Evolutionary conservation across 2,329 filamentous ascomycete species (phyloP).

Genomic region (Aspergillus sp.): DNA sequence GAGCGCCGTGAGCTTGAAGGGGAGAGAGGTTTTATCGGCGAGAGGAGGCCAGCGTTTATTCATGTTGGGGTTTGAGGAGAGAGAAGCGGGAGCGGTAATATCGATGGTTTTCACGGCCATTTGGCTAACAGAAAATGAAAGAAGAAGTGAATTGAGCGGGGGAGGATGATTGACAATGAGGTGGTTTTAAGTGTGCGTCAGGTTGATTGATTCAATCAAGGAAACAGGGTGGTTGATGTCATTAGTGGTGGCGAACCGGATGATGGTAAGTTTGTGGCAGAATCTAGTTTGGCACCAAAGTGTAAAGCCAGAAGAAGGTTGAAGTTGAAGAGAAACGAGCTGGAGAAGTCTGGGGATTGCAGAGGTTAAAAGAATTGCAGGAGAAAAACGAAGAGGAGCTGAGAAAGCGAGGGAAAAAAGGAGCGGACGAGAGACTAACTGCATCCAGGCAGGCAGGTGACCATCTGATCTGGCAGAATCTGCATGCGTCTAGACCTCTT

Average conservation of each 20-base stretch:
- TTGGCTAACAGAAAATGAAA: too few relatives aligned
- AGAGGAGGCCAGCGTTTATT: constrained; percentile 32
- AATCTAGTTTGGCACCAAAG: not conserved
- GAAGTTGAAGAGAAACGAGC: constrained; percentile 2
- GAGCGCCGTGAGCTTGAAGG: constrained; percentile 31
- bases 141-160: too few relatives aligned
- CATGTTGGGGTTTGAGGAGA: constrained; percentile 20
- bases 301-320: not conserved
- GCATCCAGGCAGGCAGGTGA: constrained; percentile 3
- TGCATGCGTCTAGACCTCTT: constrained; percentile 11
- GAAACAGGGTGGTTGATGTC: not conserved
- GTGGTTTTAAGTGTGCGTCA: too few relatives aligned
- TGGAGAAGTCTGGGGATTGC: constrained; percentile 5
- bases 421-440: not conserved
- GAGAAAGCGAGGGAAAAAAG: not conserved
- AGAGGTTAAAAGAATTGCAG: constrained; percentile 1
- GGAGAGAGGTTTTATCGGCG: constrained; percentile 28
- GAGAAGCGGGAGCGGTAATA: constrained; percentile 14
- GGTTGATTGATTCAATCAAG: too few relatives aligned
- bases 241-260: not conserved
- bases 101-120: constrained; percentile 21
- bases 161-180: too few relatives aligned
- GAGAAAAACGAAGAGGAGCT: not conserved
- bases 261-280: not conserved
- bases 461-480: constrained; percentile 18